Conservation (phyloP, 2,329 filamentous ascomycete species). For the Trichoderma pleuroti region DNA sequence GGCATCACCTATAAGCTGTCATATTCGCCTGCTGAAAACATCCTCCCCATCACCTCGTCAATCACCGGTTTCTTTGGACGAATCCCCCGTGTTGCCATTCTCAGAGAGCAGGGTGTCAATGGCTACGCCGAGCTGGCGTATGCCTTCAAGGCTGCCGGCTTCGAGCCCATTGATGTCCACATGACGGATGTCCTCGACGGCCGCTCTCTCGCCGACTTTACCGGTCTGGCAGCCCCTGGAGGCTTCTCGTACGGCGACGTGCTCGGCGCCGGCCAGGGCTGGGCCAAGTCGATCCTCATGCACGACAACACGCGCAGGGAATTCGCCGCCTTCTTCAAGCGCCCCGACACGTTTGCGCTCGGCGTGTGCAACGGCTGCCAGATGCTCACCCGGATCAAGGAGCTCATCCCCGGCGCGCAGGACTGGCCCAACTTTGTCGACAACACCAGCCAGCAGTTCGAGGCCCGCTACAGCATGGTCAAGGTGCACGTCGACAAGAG, state of each 20-base stretch:
- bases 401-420: conserved; percentile 78
- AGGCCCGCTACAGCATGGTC: conserved; percentile 80
- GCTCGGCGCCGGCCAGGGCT: conserved; percentile 89
- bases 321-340: conserved; percentile 81
- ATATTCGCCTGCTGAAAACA: conserved; percentile 74
- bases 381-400: conserved; percentile 76
- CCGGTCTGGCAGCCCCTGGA: conserved; percentile 88
- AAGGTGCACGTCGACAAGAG: conserved; percentile 62
- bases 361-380: conserved; percentile 98
- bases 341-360: conserved; percentile 84
- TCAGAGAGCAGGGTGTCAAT: conserved; percentile 94
- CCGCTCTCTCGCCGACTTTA: conserved; percentile 76
- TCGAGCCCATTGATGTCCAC: conserved; percentile 88
- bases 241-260: conserved; percentile 91
- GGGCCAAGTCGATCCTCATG: conserved; percentile 89
- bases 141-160: conserved; percentile 86
- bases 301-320: conserved; percentile 72
- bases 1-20: conserved; percentile 81
- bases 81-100: conserved; percentile 76
- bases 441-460: conserved; percentile 85
- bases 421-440: conserved; percentile 84
- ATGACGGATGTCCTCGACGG: conserved; percentile 89
- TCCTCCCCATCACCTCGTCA: conserved; percentile 56
- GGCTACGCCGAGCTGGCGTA: conserved; percentile 98
- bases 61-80: conserved; percentile 52